Evolutionary conservation across 495 filamentous ascomycete genomes (phyloP).

Genomic region (Trichoderma gamsii): DNA sequence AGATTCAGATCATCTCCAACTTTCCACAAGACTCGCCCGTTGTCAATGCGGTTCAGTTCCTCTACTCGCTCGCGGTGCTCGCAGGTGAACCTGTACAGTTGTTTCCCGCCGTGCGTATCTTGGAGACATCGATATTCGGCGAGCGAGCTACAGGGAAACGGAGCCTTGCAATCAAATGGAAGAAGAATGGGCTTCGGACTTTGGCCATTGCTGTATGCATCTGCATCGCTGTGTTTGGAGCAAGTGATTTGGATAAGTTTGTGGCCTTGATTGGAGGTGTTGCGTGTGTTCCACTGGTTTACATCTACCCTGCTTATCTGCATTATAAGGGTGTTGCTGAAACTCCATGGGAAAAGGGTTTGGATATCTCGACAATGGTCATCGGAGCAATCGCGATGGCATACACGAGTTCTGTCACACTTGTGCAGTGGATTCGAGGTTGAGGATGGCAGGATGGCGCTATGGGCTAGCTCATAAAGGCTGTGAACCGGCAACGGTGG

Average conservation of each 20-base stretch:
- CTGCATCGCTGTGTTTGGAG: conserved; percentile 46
- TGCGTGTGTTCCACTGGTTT: conserved; percentile 79
- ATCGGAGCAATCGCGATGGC: conserved; percentile 54
- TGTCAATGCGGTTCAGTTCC: conserved; percentile 60
- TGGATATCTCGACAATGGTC: conserved; percentile 50
- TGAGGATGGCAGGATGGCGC: background rate
- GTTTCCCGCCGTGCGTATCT: conserved; percentile 57
- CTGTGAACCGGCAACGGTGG: too few species aligned
- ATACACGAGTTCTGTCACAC: conserved; percentile 55
- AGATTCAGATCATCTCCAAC: conserved; percentile 59
- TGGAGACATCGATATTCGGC: conserved; percentile 51
- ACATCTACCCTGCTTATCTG: conserved; percentile 77
- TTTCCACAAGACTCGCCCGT: conserved; percentile 55
- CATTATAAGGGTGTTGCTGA: conserved; percentile 55
- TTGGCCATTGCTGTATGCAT: conserved; percentile 44
- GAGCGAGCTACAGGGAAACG: conserved; percentile 49
- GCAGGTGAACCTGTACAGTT: conserved; percentile 59
- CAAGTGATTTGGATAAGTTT: conserved; percentile 57
- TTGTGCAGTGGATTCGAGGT: conserved; percentile 37
- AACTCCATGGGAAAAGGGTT: conserved; percentile 38
- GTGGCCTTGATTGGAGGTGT: conserved; percentile 58
- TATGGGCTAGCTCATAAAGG: too few species aligned
- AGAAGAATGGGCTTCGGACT: conserved; percentile 56
- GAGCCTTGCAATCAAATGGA: conserved; percentile 52
- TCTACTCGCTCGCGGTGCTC: conserved; percentile 59